These are phyloP conservation scores for Miscanthus lutarioriparius DNA, from an alignment of 176 grass and related monocot species.

Conservation along the genomic window DNA sequence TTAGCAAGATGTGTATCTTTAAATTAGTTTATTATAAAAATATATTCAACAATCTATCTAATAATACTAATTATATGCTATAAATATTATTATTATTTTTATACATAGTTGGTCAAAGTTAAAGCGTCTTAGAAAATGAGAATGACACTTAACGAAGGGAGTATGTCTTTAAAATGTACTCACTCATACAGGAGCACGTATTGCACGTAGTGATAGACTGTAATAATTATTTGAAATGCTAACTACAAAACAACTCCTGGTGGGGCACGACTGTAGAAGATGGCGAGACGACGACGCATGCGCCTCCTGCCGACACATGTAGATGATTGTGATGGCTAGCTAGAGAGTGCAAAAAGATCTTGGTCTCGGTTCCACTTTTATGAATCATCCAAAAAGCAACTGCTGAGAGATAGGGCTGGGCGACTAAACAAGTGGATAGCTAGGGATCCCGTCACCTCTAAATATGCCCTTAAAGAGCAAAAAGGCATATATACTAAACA, in stretches of 20 bases:
- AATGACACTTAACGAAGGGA: no score
- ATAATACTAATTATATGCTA: no score
- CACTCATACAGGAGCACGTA: no score
- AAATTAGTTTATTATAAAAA: no score
- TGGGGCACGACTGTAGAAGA: not conserved
- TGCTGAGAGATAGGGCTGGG: not conserved
- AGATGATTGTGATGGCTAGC: not conserved
- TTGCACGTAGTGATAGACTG: no score
- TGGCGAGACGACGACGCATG: not conserved
- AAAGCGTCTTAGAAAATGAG: no score
- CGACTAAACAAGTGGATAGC: not conserved
- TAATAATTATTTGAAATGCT: not conserved
- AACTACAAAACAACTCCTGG: not conserved
- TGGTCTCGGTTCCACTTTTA: not conserved
- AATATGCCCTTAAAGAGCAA: not conserved
- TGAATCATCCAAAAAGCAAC: not conserved
- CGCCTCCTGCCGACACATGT: slow-evolving; percentile 22
- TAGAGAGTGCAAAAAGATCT: not conserved
- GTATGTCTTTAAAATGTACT: no score
- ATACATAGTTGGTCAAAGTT: no score
- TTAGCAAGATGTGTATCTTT: no score
- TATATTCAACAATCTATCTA: no score
- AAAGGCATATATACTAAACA: not conserved
- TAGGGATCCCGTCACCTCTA: not conserved
- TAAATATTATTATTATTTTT: no score